Conservation (phyloP, 139 green algal species). For the Chlorella sorokiniana region DNA sequence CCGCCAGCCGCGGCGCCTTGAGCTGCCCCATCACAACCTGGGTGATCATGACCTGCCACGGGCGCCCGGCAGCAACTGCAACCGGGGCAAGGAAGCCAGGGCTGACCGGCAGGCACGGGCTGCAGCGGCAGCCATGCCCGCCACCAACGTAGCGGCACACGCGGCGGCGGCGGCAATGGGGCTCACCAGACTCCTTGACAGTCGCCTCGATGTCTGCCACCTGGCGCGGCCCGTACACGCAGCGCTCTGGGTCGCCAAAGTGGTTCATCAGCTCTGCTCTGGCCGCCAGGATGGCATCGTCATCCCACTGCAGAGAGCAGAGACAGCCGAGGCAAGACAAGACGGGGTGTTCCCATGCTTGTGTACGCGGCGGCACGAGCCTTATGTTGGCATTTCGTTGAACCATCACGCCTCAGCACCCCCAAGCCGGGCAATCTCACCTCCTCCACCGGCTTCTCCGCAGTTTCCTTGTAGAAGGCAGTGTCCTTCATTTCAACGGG, state of each 20-base stretch:
- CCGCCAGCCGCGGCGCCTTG: constrained; percentile 10
- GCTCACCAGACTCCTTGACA: constrained; percentile 9
- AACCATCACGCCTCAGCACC: too few species aligned
- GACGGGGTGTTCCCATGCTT: neutral
- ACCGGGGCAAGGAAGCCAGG: neutral
- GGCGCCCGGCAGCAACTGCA: neutral
- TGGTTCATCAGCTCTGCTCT: neutral
- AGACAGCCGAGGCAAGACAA: neutral
- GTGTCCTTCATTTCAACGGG: constrained; percentile 13
- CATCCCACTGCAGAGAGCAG: constrained; percentile 9
- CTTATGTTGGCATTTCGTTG: too few species aligned
- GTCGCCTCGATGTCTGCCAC: neutral
- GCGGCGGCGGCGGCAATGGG: too few species aligned
- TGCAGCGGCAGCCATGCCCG: too few species aligned
- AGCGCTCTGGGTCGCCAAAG: neutral
- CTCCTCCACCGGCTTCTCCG: constrained; percentile 2
- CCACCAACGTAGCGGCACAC: too few species aligned
- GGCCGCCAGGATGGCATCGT: constrained; percentile 8
- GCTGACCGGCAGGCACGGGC: too few species aligned
- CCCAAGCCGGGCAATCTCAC: neutral
- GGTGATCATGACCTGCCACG: constrained; percentile 11
- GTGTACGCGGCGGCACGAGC: neutral
- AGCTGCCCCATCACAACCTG: constrained; percentile 20
- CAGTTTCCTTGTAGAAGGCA: constrained; percentile 20
- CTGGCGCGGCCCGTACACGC: neutral